Conservation (phyloP, 768 basidiomycete genomes). For the Trametes punicea region DNA sequence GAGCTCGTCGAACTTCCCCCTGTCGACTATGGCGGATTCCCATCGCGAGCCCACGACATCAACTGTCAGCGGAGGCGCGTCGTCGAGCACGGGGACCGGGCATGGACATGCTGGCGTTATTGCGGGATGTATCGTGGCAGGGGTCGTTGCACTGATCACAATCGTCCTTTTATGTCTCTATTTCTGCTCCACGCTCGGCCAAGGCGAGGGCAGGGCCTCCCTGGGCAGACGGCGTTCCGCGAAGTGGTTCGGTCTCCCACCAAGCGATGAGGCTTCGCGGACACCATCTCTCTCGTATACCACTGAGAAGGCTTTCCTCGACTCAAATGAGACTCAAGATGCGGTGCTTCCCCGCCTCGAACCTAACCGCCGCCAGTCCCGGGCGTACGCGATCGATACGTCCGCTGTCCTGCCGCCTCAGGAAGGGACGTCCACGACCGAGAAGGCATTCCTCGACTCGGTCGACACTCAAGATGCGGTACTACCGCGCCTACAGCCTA, state of each 20-base stretch:
- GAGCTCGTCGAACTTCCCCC: too few species aligned
- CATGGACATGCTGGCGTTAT: background rate
- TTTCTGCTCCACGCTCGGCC: background rate
- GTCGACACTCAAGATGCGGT: background rate
- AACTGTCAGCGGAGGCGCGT: background rate
- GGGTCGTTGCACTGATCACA: background rate
- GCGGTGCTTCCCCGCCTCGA: background rate
- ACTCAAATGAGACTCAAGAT: background rate
- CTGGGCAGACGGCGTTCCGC: background rate
- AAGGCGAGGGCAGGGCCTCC: background rate
- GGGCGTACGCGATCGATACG: background rate
- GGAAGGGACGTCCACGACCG: background rate
- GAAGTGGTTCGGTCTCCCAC: background rate
- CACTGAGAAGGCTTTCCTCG: background rate
- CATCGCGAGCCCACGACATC: background rate
- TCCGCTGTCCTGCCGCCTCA: background rate
- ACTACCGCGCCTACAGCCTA: background rate
- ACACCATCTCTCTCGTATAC: background rate
- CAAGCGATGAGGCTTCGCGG: background rate
- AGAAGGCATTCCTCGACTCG: background rate
- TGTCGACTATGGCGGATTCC: too few species aligned
- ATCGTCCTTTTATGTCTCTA: background rate
- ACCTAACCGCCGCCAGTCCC: background rate
- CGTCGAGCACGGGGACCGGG: background rate
- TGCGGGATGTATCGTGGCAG: background rate